phyloP scores from a whole-genome alignment of 495 filamentous ascomycete species.

The Penicillium verhagenii region DNA sequence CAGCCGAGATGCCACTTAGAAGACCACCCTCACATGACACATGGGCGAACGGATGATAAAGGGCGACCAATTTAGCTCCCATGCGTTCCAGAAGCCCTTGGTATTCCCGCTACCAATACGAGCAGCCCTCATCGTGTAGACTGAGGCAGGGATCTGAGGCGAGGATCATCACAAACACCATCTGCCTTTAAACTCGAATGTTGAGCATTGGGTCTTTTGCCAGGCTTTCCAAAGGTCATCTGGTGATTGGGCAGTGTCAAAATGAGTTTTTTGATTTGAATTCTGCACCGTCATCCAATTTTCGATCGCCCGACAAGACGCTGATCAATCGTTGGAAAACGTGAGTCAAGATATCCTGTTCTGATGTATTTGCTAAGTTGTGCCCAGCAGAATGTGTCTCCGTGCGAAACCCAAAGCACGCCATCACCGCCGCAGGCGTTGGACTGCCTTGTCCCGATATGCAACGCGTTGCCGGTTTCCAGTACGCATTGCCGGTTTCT shows the following conservation, averaged over 20 bases:
- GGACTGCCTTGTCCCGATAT: background rate
- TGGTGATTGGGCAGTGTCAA: background rate
- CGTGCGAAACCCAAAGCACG: background rate
- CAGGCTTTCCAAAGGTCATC: background rate
- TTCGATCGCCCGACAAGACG: background rate
- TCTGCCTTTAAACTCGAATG: background rate
- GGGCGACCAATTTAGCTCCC: background rate
- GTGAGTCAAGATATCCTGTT: background rate
- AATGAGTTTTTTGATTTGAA: background rate
- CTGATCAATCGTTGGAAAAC: constrained; percentile 2
- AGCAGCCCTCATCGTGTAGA: background rate
- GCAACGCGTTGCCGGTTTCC: background rate
- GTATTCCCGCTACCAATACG: background rate
- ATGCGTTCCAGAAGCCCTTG: background rate
- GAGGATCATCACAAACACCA: background rate
- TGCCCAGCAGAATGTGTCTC: background rate
- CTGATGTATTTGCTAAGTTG: background rate
- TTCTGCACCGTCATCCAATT: background rate
- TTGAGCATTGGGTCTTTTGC: background rate
- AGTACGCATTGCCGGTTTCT: background rate
- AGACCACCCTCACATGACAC: background rate
- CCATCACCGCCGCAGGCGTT: background rate
- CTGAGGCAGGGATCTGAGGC: background rate
- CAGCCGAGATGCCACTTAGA: background rate
- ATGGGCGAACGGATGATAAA: background rate